These are phyloP conservation scores for Centella asiatica DNA, from an alignment of 129 eudicot species.

Conservation along the genomic window DNA sequence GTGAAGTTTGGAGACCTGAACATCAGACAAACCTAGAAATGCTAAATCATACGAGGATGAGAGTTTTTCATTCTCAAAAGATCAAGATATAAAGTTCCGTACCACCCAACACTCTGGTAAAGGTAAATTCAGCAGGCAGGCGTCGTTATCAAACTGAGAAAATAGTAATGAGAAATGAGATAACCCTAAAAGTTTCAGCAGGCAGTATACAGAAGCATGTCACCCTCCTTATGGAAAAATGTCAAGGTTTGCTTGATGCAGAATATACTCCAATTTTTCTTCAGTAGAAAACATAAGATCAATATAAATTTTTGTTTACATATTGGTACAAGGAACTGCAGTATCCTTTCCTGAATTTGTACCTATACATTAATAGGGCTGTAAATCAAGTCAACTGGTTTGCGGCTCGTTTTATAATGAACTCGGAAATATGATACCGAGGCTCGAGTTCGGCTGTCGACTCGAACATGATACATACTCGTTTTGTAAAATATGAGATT, in stretches of 20 bases:
- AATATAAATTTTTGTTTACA: too few species aligned
- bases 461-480: too few species aligned
- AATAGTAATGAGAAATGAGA: too few species aligned
- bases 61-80: conserved; percentile 4
- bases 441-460: too few species aligned
- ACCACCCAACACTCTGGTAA: conserved; percentile 98
- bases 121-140: conserved; percentile 50
- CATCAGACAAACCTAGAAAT: not conserved
- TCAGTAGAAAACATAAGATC: too few species aligned
- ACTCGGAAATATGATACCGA: too few species aligned
- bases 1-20: conserved; percentile 90
- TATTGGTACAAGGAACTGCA: too few species aligned
- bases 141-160: conserved; percentile 66
- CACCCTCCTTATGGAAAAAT: not conserved
- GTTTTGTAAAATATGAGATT: too few species aligned
- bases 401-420: too few species aligned
- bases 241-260: not conserved
- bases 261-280: not conserved
- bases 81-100: conserved; percentile 23
- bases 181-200: conserved; percentile 1
- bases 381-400: too few species aligned
- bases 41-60: conserved; percentile 3
- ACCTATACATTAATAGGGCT: too few species aligned
- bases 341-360: too few species aligned
- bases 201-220: not conserved